Base-by-base conservation (phyloP, 345 rosid species). In the Leavenworthia alabamica region DNA sequence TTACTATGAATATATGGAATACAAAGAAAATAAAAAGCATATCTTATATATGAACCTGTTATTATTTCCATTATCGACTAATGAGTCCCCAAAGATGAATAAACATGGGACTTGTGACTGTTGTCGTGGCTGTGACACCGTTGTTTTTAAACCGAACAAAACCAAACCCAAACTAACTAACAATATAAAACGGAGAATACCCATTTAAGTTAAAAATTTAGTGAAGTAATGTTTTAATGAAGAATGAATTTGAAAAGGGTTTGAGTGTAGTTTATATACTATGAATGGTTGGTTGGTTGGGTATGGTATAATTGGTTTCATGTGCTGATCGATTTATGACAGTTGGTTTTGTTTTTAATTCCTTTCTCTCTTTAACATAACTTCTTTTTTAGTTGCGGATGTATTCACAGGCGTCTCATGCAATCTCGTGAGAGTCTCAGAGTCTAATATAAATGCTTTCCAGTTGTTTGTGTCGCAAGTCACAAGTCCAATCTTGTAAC, bases 31-130 rank as follows among this genome's bases (percentile, higher is more conserved):
- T n/a, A n/a, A n/a, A n/a, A n/a, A n/a, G n/a, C n/a, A n/a, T n/a
- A n/a, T n/a, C n/a, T n/a, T n/a, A n/a, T n/a, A n/a, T n/a, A n/a
- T n/a, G n/a, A 59, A 68, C 72, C 84, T 71, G 61, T 91, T 88
- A 52, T 91, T 91, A 71, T 88, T 91, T 46, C 98, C 98, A 73
- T 88, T 91, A 55, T 91, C 98, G 2, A 88, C 98, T 62, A 91
- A 64, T 1, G 98, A 88, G 56, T 91, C 98, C n/a, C 96, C 96
- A 3, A 91, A 86, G 24, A 88, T 78, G 74, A 81, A 91, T 77
- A 81, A 86, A 70, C 95, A 80, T 15, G 98, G 92, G 42, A 80
- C 96, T 64, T 85, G 84, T 14, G 80, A 42, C 55, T 68, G 67
- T 69, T 58, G 80, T 52, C 49, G 54, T 53, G 27, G 83, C 72